A percentile compares a stretch with the other conserved stretches of the same genome.
phyloP scores from a whole-genome alignment of 78 protist genomes.

The Dictyostelium purpureum region DNA sequence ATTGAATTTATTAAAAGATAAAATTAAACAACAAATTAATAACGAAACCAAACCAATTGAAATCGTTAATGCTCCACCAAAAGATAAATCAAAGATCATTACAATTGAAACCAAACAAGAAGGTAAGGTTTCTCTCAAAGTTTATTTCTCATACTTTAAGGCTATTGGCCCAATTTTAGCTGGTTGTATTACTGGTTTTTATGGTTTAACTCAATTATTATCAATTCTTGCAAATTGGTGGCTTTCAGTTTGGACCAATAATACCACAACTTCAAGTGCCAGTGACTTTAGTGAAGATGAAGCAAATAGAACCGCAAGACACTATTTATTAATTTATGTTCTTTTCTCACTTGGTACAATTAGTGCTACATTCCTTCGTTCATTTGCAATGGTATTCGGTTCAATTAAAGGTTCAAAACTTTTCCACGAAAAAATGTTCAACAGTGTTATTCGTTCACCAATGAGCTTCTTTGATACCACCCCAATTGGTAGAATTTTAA shows the following conservation, averaged over 20 bases:
- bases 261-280: background rate
- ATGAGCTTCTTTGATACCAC: slow-evolving; percentile 96
- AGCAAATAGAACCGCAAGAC: background rate
- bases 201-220: background rate
- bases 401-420: slow-evolving; percentile 56
- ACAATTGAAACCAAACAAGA: slow-evolving; percentile 45
- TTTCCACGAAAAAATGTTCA: slow-evolving; percentile 73
- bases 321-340: slow-evolving; percentile 60
- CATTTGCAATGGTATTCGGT: slow-evolving; percentile 38
- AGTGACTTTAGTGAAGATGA: background rate
- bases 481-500: slow-evolving; percentile 95
- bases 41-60: background rate
- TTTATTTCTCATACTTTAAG: slow-evolving; percentile 32
- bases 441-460: slow-evolving; percentile 91
- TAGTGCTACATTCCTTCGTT: slow-evolving; percentile 22
- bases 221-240: slow-evolving; percentile 69
- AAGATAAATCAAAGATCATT: slow-evolving; percentile 44
- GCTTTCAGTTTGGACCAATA: slow-evolving; percentile 45
- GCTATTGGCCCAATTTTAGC: slow-evolving; percentile 62
- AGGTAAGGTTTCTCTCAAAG: slow-evolving; percentile 56
- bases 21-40: background rate
- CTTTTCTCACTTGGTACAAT: slow-evolving; percentile 41
- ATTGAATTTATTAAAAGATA: background rate
- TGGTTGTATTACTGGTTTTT: background rate
- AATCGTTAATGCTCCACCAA: background rate